Conservation (phyloP, 2,329 filamentous ascomycete species). For the Dactylellina parvicollis region DNA sequence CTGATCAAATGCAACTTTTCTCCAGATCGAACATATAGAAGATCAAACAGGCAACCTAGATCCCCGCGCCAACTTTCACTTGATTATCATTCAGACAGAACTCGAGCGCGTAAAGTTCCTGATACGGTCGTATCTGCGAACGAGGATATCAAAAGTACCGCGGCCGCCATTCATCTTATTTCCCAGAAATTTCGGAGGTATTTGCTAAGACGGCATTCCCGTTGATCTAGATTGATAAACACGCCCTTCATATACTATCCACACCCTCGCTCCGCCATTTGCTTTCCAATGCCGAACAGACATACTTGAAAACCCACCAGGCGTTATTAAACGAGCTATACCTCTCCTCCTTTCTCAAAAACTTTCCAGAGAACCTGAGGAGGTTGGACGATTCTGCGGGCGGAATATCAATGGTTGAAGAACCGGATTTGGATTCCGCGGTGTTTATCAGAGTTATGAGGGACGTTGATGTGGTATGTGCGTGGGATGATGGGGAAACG, state of each 20-base stretch:
- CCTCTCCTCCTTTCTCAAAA: constrained; percentile 80
- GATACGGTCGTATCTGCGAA: constrained; percentile 81
- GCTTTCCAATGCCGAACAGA: constrained; percentile 80
- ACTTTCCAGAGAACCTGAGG: constrained; percentile 81
- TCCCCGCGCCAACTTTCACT: constrained; percentile 87
- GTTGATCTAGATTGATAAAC: constrained; percentile 81
- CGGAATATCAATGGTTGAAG: constrained; percentile 90
- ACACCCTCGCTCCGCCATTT: constrained; percentile 67
- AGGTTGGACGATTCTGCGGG: constrained; percentile 90
- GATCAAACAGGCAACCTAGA: constrained; percentile 85
- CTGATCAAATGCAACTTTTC: neutral
- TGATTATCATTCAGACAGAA: constrained; percentile 96
- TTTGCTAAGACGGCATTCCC: too few relatives aligned
- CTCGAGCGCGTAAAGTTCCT: constrained; percentile 93
- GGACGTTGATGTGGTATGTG: constrained; percentile 61
- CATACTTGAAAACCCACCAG: constrained; percentile 86
- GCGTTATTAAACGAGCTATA: constrained; percentile 86
- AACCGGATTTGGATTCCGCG: constrained; percentile 81
- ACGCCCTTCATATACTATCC: constrained; percentile 77
- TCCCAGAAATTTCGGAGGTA: too few relatives aligned
- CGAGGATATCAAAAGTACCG: constrained; percentile 83
- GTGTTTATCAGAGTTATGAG: constrained; percentile 82
- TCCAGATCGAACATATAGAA: constrained; percentile 73
- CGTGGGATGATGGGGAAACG: constrained; percentile 59
- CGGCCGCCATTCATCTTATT: constrained; percentile 55